Evolutionary conservation across 2,329 filamentous ascomycete species (phyloP).

Genomic region (Pyrenochaeta sp.): DNA sequence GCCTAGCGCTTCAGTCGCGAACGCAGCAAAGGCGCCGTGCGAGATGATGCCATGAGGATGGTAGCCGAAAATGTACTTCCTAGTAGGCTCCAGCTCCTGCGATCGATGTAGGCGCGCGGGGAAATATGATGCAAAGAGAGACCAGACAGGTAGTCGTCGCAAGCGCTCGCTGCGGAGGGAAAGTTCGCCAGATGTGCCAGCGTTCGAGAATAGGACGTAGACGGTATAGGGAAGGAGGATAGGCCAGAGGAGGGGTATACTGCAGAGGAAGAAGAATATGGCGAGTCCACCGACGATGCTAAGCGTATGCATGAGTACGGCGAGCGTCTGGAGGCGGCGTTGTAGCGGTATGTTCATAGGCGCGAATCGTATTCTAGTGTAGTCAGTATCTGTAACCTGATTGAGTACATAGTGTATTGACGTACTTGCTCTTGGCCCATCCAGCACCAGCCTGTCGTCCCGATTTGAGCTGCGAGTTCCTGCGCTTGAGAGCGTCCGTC

Average conservation of each 20-base stretch:
- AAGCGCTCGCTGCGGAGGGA: conserved; percentile 77
- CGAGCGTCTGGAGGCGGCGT: conserved; percentile 59
- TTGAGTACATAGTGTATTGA: neutral
- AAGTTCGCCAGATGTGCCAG: conserved; percentile 77
- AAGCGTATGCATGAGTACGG: conserved; percentile 60
- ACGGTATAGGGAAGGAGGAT: conserved; percentile 79
- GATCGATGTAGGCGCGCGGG: conserved; percentile 89
- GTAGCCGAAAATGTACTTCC: conserved; percentile 97
- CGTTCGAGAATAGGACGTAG: conserved; percentile 81
- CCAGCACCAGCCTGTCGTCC: conserved; percentile 63
- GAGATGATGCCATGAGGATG: conserved; percentile 98
- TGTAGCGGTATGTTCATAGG: conserved; percentile 75
- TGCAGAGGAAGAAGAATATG: conserved; percentile 88
- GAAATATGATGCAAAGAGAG: conserved; percentile 90
- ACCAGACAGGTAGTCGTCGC: conserved; percentile 80
- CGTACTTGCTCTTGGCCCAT: conserved; percentile 60
- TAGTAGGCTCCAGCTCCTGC: conserved; percentile 75
- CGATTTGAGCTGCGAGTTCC: conserved; percentile 57
- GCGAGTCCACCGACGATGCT: conserved; percentile 65
- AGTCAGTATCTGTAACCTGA: conserved; percentile 1
- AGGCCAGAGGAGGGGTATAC: conserved; percentile 92
- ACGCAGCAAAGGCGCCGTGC: conserved; percentile 92
- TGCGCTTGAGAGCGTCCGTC: conserved; percentile 41
- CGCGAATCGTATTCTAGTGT: conserved; percentile 77
- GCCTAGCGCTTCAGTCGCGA: conserved; percentile 87